Evolutionary conservation across 2,329 filamentous ascomycete species (phyloP).

Genomic region (Botrytis galanthina): DNA sequence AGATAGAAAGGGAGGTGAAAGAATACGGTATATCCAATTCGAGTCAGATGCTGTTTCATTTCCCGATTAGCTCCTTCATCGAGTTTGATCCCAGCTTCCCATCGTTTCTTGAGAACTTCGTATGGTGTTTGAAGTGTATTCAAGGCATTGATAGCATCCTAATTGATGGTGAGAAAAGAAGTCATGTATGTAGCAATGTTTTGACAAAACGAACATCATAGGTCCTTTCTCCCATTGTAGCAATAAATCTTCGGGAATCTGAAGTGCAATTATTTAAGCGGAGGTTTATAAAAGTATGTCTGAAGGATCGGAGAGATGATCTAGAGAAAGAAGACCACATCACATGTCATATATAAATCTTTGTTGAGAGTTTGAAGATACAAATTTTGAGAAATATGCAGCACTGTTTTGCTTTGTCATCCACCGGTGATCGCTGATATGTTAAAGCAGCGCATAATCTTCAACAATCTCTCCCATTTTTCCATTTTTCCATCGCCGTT

Average conservation of each 20-base stretch:
- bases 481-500: not conserved
- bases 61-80: constrained; percentile 71
- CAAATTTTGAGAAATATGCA: not conserved
- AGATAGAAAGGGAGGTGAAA: not conserved
- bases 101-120: constrained; percentile 73
- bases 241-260: not conserved
- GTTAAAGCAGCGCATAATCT: not conserved
- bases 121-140: constrained; percentile 92
- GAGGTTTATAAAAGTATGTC: not conserved
- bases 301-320: not conserved
- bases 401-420: constrained; percentile 10
- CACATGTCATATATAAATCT: not conserved
- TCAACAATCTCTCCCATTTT: not conserved
- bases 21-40: constrained; percentile 69
- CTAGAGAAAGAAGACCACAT: constrained; percentile 2
- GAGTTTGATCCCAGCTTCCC: constrained; percentile 68
- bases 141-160: constrained; percentile 83
- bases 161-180: constrained; percentile 18
- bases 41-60: constrained; percentile 74
- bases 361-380: not conserved
- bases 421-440: not conserved
- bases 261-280: not conserved
- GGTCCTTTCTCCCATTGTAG: constrained; percentile 22
- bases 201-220: constrained; percentile 25
- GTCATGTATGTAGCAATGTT: not conserved